phyloP scores from a whole-genome alignment of 805 yeast species.

The Lipomyces lipofer region DNA sequence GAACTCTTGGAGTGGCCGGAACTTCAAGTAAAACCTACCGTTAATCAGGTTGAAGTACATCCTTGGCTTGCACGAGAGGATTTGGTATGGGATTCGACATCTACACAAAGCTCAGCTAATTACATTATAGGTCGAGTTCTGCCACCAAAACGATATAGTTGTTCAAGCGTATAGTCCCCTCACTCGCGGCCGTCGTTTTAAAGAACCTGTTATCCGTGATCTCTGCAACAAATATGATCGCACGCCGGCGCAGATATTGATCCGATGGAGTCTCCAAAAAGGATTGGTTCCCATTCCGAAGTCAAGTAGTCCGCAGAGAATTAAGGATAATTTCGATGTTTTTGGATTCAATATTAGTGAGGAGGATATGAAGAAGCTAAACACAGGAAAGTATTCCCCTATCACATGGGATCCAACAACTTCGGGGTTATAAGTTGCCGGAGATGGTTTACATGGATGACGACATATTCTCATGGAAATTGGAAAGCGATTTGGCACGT shows the following conservation, averaged over 20 bases:
- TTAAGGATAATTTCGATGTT: constrained; percentile 56
- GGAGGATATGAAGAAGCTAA: constrained; percentile 36
- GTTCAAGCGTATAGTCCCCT: constrained; percentile 67
- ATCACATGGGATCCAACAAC: constrained; percentile 41
- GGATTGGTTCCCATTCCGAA: constrained; percentile 65
- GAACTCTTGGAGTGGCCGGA: constrained; percentile 53
- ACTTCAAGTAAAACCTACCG: constrained; percentile 57
- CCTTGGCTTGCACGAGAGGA: constrained; percentile 51
- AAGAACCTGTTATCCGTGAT: constrained; percentile 37
- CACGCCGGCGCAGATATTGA: constrained; percentile 49
- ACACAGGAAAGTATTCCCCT: constrained; percentile 34
- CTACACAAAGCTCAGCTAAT: too few species aligned
- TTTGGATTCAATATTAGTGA: constrained; percentile 45
- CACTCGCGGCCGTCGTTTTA: constrained; percentile 52
- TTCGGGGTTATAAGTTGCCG: not conserved
- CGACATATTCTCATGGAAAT: too few species aligned
- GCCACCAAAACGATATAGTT: constrained; percentile 48
- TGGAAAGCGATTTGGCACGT: too few species aligned
- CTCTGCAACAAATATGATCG: constrained; percentile 45
- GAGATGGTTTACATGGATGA: too few species aligned
- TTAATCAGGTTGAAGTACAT: constrained; percentile 64
- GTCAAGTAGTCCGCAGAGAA: constrained; percentile 53
- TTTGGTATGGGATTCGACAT: too few species aligned
- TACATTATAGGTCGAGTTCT: too few species aligned
- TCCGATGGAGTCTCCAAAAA: constrained; percentile 52